A percentile compares a stretch with the other conserved stretches of the same genome.
These are phyloP conservation scores for Ceratocystis colombiana DNA, from an alignment of 2,329 filamentous ascomycete species.

Conservation along the genomic window DNA sequence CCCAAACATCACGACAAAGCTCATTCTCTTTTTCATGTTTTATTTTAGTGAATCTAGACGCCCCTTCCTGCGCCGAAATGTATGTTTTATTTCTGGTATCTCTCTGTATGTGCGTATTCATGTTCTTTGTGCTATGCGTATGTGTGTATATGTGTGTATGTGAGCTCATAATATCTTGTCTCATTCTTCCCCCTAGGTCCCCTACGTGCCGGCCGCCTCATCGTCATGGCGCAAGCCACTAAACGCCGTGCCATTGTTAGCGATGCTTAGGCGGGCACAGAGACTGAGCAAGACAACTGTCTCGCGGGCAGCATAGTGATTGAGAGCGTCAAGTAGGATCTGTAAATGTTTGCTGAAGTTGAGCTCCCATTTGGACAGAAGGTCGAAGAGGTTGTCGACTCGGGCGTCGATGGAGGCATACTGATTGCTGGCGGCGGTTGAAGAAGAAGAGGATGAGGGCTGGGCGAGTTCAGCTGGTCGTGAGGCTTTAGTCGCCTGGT, in stretches of 20 bases:
- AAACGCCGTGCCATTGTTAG: slow-evolving; percentile 64
- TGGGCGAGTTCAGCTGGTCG: slow-evolving; percentile 32
- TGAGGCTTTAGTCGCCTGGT: slow-evolving; percentile 42
- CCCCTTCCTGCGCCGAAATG: too few species aligned
- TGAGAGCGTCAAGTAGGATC: slow-evolving; percentile 86
- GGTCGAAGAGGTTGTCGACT: slow-evolving; percentile 72
- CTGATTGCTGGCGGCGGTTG: slow-evolving; percentile 31
- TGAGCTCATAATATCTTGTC: too few species aligned
- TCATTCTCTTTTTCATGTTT: too few species aligned
- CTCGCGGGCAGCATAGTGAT: slow-evolving; percentile 95
- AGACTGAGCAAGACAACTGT: slow-evolving; percentile 87
- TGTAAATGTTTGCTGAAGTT: slow-evolving; percentile 89
- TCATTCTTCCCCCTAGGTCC: neutral
- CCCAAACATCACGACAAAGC: too few species aligned
- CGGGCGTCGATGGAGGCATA: slow-evolving; percentile 37
- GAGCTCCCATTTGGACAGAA: slow-evolving; percentile 80
- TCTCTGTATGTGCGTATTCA: too few species aligned
- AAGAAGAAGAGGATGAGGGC: slow-evolving; percentile 33
- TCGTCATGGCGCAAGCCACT: slow-evolving; percentile 51
- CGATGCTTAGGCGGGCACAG: slow-evolving; percentile 70
- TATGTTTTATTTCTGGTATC: too few species aligned
- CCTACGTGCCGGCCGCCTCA: slow-evolving; percentile 26
- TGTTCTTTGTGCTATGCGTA: too few species aligned
- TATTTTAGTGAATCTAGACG: too few species aligned
- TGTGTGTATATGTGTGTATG: too few species aligned